Percentiles rank a stretch among this genome's conserved stretches.
These are phyloP conservation scores for Lycium ferocissimum DNA, from an alignment of 257 asterid species.

Conservation along the genomic window DNA sequence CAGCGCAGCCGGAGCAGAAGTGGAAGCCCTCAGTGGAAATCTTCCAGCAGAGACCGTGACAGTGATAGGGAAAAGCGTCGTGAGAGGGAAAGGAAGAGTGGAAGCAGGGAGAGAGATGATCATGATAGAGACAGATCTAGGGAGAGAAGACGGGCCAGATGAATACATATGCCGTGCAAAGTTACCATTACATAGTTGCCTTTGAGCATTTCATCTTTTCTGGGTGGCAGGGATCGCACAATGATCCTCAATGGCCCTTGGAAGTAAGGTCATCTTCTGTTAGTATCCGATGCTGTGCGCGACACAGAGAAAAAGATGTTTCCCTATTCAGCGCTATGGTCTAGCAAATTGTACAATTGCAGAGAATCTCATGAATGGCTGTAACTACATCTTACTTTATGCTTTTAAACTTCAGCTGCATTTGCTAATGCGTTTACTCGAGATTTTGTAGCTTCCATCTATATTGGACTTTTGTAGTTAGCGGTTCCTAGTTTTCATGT, in stretches of 20 bases:
- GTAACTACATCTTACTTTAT: not conserved
- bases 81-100: slow-evolving; percentile 70
- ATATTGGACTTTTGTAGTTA: not conserved
- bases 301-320: not conserved
- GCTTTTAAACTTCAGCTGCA: not conserved
- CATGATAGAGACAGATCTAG: slow-evolving; percentile 70
- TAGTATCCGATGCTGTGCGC: not conserved
- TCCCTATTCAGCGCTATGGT: not conserved
- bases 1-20: slow-evolving; percentile 77
- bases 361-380: slow-evolving; percentile 15
- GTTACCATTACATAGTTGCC: not conserved
- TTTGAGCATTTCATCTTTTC: slow-evolving; percentile 3
- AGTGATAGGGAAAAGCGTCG: slow-evolving; percentile 64
- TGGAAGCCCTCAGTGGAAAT: slow-evolving; percentile 70
- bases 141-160: slow-evolving; percentile 70
- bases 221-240: not conserved
- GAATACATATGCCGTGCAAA: slow-evolving; percentile 35
- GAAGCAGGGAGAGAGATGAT: slow-evolving; percentile 78
- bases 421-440: slow-evolving; percentile 19
- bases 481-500: not conserved
- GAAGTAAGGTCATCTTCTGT: slow-evolving; percentile 13
- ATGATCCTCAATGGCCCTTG: not conserved
- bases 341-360: slow-evolving; percentile 28
- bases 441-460: slow-evolving; percentile 26
- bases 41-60: slow-evolving; percentile 61